A percentile compares a stretch with the other conserved stretches of the same genome.
Conservation (phyloP, 2,329 filamentous ascomycete genomes). For the Stachybotrys echinatus region DNA sequence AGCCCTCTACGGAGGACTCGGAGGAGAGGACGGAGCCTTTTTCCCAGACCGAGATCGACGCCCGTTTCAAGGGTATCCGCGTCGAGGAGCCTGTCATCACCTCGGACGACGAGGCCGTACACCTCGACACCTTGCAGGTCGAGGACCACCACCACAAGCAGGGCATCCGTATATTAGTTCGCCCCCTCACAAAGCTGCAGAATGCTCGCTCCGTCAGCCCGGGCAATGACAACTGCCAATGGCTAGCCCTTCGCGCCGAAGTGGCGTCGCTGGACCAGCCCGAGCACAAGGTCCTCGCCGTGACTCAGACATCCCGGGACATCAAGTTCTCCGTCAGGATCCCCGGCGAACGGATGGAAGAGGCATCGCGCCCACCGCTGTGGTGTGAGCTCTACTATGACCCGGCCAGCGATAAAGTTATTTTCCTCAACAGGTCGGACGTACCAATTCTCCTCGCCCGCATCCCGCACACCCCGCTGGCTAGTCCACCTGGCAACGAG, state of each 20-base stretch:
- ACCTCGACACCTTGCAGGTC: conserved; percentile 46
- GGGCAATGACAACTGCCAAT: conserved; percentile 50
- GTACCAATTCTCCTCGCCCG: conserved; percentile 45
- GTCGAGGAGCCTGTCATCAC: conserved; percentile 36
- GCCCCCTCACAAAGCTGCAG: conserved; percentile 46
- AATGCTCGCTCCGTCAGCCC: conserved; percentile 50
- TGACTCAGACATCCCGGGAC: conserved; percentile 54
- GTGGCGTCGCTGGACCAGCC: conserved; percentile 45
- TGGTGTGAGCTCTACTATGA: conserved; percentile 59
- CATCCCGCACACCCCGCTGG: conserved; percentile 32
- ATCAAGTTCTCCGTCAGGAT: conserved; percentile 56
- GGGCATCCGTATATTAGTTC: conserved; percentile 52
- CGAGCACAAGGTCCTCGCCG: conserved; percentile 52
- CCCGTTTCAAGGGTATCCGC: conserved; percentile 39
- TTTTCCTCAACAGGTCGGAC: conserved; percentile 51
- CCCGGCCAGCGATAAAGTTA: conserved; percentile 52
- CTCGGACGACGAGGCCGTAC: conserved; percentile 37
- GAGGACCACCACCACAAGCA: conserved; percentile 48
- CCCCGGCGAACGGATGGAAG: conserved; percentile 40
- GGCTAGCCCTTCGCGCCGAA: conserved; percentile 51
- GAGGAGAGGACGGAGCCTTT: conserved; percentile 55
- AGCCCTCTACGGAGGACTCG: conserved; percentile 30
- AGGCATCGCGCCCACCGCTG: conserved; percentile 39
- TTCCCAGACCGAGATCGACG: conserved; percentile 50
- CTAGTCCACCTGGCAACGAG: conserved; percentile 35